phyloP scores from a whole-genome alignment of 176 grass and related monocot species.

The Aegilops longissima region DNA sequence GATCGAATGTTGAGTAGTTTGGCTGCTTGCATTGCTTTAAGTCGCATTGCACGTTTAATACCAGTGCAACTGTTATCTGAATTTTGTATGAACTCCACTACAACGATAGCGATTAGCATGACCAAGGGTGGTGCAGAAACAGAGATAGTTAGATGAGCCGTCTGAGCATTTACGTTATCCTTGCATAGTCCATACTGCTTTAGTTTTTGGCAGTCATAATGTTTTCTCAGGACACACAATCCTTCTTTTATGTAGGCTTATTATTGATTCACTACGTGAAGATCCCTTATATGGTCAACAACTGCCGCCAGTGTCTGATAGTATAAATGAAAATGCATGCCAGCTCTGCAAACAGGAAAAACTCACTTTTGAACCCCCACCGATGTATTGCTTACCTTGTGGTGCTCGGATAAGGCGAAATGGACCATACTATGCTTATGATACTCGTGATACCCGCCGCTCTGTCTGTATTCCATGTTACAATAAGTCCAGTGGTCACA shows the following conservation, averaged over 20 bases:
- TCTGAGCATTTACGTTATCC: background rate
- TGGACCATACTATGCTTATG: constrained; percentile 79
- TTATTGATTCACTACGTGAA: constrained; percentile 78
- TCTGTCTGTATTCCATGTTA: constrained; percentile 88
- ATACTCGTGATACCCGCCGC: constrained; percentile 73
- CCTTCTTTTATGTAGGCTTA: constrained; percentile 51
- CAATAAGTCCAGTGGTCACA: constrained; percentile 78
- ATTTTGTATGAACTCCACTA: background rate
- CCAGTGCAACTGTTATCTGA: background rate
- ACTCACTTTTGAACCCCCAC: constrained; percentile 94
- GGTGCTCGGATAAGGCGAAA: constrained; percentile 96
- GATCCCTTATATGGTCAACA: constrained; percentile 78
- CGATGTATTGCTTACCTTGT: constrained; percentile 95
- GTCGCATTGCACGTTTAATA: background rate
- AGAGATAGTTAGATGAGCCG: background rate
- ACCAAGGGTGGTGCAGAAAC: background rate
- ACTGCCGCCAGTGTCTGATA: constrained; percentile 59
- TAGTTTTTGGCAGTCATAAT: background rate
- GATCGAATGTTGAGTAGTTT: background rate
- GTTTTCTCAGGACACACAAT: background rate
- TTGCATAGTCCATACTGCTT: background rate
- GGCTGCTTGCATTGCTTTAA: background rate
- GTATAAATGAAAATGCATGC: constrained; percentile 93
- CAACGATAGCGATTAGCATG: background rate
- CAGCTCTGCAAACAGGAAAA: constrained; percentile 96